phyloP scores from a whole-genome alignment of 225 moss, liverwort and hornwort species.

The Polytrichum formosum region DNA sequence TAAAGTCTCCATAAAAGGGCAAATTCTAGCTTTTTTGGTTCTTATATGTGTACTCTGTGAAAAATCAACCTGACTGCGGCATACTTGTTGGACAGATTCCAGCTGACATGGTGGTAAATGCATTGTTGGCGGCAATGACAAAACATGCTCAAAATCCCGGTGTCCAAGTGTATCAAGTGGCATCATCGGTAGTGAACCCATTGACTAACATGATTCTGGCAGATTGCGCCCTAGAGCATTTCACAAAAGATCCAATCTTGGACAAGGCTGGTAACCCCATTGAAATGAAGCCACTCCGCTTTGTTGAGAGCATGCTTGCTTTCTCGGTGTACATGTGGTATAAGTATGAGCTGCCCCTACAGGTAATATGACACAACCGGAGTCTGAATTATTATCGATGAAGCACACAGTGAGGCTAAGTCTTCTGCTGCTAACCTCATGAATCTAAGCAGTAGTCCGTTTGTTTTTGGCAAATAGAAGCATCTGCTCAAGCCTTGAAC shows the following conservation, averaged over 20 bases:
- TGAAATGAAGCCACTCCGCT: slow-evolving; percentile 34
- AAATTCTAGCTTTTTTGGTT: no score
- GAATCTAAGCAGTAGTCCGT: no score
- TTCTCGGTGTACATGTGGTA: slow-evolving; percentile 55
- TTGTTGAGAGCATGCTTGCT: slow-evolving; percentile 40
- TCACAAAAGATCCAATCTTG: slow-evolving; percentile 60
- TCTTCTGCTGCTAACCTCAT: no score
- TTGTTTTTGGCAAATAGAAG: no score
- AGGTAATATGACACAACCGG: slow-evolving; percentile 17
- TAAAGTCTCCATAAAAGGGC: no score
- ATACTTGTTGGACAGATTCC: slow-evolving; percentile 52
- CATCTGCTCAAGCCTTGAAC: no score
- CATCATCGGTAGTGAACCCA: slow-evolving; percentile 70
- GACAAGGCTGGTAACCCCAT: slow-evolving; percentile 51
- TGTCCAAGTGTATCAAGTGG: slow-evolving; percentile 65
- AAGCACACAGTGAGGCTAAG: no score
- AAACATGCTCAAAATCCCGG: slow-evolving; percentile 46
- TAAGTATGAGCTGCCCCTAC: slow-evolving; percentile 53
- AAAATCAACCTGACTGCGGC: no score
- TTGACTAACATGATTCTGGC: slow-evolving; percentile 53
- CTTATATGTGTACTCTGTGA: no score
- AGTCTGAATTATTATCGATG: no score
- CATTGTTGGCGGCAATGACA: slow-evolving; percentile 56
- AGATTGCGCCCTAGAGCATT: slow-evolving; percentile 50
- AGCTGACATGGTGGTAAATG: slow-evolving; percentile 74